phyloP scores from a whole-genome alignment of 176 grass and related monocot species.

The Phyllostachys edulis region DNA sequence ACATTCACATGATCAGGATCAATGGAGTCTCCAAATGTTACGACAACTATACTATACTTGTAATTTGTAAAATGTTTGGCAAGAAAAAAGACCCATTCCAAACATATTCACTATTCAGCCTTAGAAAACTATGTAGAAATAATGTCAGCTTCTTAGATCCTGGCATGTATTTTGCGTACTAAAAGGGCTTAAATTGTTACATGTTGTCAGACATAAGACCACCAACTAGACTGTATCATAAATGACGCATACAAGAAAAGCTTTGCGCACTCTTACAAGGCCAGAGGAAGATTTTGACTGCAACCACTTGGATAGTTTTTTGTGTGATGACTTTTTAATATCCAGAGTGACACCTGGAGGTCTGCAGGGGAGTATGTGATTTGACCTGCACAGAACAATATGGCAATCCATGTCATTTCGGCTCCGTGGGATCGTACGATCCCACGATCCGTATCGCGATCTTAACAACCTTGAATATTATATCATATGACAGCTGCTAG shows the following conservation, averaged over 20 bases:
- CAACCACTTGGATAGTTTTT: conserved; percentile 92
- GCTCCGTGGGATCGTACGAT: too few relatives aligned
- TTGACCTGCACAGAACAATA: conserved; percentile 59
- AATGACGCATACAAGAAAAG: conserved; percentile 14
- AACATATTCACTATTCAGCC: neutral
- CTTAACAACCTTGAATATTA: too few relatives aligned
- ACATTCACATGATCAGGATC: neutral
- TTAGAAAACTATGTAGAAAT: neutral
- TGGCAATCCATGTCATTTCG: too few relatives aligned
- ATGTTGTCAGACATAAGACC: neutral
- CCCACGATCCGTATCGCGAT: too few relatives aligned
- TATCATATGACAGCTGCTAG: neutral
- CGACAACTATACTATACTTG: neutral
- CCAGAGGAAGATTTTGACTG: conserved; percentile 80
- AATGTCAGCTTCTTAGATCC: neutral
- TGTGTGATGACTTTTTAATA: conserved; percentile 93
- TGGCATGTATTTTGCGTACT: neutral
- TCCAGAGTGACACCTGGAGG: conserved; percentile 82
- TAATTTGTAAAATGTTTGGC: neutral
- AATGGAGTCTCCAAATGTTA: neutral
- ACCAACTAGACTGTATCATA: neutral
- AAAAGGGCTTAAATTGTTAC: neutral
- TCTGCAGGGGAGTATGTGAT: conserved; percentile 87
- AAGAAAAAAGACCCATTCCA: neutral
- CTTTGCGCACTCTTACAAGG: conserved; percentile 54